A percentile compares a stretch with the other conserved stretches of the same genome.
Conservation (phyloP, 2,329 filamentous ascomycete species). For the Epichloe glyceriae region DNA sequence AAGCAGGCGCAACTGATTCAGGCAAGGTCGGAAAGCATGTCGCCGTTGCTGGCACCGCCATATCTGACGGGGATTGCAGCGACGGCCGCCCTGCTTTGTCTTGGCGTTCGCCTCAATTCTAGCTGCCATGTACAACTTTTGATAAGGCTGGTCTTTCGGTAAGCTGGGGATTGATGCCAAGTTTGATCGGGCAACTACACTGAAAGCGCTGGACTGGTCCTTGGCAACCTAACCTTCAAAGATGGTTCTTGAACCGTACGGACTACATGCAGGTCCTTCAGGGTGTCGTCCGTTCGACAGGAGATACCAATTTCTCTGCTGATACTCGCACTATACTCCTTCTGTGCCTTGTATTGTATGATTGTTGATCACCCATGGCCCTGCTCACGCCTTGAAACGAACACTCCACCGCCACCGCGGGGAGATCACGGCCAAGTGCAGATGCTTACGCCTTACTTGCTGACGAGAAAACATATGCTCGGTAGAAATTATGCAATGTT, state of each 20-base stretch:
- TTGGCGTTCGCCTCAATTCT: not conserved
- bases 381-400: not conserved
- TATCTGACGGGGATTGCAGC: not conserved
- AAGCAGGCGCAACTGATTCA: not conserved
- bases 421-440: not conserved
- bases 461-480: not conserved
- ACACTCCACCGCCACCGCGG: not conserved
- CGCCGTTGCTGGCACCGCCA: not conserved
- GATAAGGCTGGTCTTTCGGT: not conserved
- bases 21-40: not conserved
- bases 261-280: not conserved
- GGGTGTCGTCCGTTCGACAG: not conserved
- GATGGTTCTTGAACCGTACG: not conserved
- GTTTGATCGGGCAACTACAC: no score
- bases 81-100: not conserved
- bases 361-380: not conserved
- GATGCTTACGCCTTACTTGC: not conserved
- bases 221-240: not conserved
- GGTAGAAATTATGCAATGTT: no score
- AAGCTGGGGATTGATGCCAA: not conserved
- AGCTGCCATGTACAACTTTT: not conserved
- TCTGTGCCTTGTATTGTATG: not conserved
- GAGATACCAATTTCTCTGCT: not conserved
- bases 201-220: not conserved
- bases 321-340: no score